Base-by-base conservation (phyloP, 352 stramenopile species). In the Thraustochytrium sp. region DNA sequence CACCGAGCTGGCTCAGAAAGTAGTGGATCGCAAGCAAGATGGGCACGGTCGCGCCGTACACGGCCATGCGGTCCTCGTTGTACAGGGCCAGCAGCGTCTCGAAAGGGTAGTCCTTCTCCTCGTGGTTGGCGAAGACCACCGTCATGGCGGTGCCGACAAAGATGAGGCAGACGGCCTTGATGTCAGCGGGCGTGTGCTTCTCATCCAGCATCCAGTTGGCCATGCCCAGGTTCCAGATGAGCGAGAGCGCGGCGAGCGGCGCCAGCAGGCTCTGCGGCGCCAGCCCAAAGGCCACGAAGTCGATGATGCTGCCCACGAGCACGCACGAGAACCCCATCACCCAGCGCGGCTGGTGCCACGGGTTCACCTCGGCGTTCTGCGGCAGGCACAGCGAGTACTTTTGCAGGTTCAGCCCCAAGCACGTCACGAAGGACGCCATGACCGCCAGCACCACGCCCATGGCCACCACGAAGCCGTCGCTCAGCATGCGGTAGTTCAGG, bases 161-260 rank as follows among this genome's bases (percentile, higher is more conserved):
- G 85, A 97, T 96, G 84, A 97, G 94, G 36, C 87, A 87, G 1
- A 91, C 95, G 3, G 92, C 90, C 16, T 93, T 78, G 38, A 96
- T 87, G 82, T 95, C 94, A 51, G 92, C 86, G 11, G 86, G 82
- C 11, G 91, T 95, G 37, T 96, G 89, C 55, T 91, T 93, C 76
- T 96, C 92, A 64, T 94, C 92, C 88, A 95, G 92, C 84, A 97
- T 94, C 13, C 92, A 90, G 1, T 91, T 92, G 1, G 93, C 92
- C 75, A 97, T 94, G 49, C 96, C 90, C 87, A 96, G 93, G 85
- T 97, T 97, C 90, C 92, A 96, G 8, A 96, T 93, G 18, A 97
- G 88, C 55, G 91, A 94, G 26, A 96, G 86, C 31, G 93, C 92
- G 3, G 92, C 93, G 61, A 97, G 88, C 29, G 92, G 92, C 48